Percentiles rank a stretch among this genome's conserved stretches.
Conservation (phyloP, 345 rosid genomes). For the Atalantia buxifolia region DNA sequence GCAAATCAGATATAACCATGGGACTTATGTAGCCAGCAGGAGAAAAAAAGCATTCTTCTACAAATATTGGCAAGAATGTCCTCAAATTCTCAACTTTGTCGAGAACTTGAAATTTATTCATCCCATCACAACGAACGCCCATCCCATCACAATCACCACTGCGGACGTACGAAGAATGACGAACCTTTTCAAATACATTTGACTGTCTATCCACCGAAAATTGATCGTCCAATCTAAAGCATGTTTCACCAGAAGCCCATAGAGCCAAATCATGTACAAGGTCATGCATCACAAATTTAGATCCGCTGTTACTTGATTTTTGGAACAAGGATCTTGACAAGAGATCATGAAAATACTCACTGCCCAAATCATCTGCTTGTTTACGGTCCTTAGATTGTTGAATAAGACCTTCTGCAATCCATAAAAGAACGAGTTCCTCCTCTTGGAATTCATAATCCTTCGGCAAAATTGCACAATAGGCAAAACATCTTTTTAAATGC, state of each 20-base stretch:
- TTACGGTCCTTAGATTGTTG: not conserved
- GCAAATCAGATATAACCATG: not conserved
- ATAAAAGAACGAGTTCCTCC: conserved; percentile 6
- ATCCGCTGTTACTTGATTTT: too few species aligned
- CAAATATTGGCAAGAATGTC: not conserved
- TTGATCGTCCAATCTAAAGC: not conserved
- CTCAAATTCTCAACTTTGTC: not conserved
- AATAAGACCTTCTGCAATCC: conserved; percentile 27
- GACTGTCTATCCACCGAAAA: not conserved
- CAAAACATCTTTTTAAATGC: conserved; percentile 28
- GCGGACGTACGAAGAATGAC: not conserved
- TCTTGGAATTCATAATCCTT: not conserved
- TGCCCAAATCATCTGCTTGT: conserved; percentile 1
- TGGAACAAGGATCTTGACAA: conserved; percentile 1
- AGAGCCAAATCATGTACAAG: not conserved
- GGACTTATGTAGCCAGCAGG: not conserved
- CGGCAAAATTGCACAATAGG: conserved; percentile 12
- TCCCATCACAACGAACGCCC: not conserved
- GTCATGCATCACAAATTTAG: not conserved
- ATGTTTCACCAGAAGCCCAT: not conserved
- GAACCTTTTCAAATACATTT: not conserved
- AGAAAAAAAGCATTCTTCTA: not conserved
- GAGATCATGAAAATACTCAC: conserved; percentile 3
- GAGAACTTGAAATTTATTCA: not conserved
- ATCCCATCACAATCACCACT: not conserved